Percentiles rank a stretch among this genome's conserved stretches.
phyloP scores from a whole-genome alignment of 306 rosid species.

The Sphenostylis stenocarpa region DNA sequence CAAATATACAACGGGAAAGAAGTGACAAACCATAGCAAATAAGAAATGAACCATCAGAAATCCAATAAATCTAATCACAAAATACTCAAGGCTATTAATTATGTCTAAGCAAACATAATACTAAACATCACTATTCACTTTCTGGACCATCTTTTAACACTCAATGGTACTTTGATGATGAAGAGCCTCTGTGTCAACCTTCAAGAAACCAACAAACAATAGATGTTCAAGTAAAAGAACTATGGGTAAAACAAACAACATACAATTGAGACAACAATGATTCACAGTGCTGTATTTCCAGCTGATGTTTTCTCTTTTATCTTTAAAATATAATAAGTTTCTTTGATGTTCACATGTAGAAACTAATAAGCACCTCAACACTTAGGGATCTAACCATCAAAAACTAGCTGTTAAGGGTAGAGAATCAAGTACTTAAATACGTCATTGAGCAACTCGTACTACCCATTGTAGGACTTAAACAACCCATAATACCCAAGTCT shows the following conservation, averaged over 20 bases:
- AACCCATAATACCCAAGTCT: too few relatives aligned
- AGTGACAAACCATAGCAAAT: constrained; percentile 1
- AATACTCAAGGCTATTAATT: constrained; percentile 13
- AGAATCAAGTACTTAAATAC: too few relatives aligned
- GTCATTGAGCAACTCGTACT: too few relatives aligned
- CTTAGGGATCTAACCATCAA: too few relatives aligned
- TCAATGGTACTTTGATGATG: neutral
- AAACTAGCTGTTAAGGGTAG: too few relatives aligned
- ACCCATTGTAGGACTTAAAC: too few relatives aligned
- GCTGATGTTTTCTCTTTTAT: neutral
- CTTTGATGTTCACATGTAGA: neutral
- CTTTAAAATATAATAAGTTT: neutral
- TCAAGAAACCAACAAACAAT: neutral
- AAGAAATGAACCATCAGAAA: constrained; percentile 12
- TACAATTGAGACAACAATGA: neutral
- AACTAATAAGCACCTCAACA: too few relatives aligned
- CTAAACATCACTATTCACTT: neutral
- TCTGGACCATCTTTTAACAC: neutral
- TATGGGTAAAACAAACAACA: neutral
- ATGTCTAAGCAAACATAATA: constrained; percentile 8
- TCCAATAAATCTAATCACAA: constrained; percentile 9
- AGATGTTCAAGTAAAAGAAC: neutral
- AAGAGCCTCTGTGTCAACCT: constrained; percentile 23
- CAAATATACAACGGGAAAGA: constrained; percentile 16
- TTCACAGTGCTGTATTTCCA: neutral